Percentiles rank a stretch among this genome's conserved stretches.
These are phyloP conservation scores for Xylaria longipes DNA, from an alignment of 495 filamentous ascomycete species.

Conservation along the genomic window DNA sequence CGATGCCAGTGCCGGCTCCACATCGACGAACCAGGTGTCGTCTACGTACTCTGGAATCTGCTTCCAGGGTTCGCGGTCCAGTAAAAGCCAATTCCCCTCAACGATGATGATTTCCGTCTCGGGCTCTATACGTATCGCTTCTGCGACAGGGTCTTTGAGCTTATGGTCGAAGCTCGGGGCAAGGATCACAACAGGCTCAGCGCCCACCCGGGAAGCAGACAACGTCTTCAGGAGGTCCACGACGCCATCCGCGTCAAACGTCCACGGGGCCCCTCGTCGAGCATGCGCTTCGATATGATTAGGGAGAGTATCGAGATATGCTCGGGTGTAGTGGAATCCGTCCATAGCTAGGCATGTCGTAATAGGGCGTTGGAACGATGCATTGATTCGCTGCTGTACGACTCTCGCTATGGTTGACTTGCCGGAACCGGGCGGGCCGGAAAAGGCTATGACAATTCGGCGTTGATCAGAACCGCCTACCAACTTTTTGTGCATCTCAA, in stretches of 20 bases:
- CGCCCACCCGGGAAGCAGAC: slow-evolving; percentile 13
- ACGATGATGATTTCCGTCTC: slow-evolving; percentile 45
- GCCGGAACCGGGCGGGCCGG: slow-evolving; percentile 51
- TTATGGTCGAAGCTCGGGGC: slow-evolving; percentile 51
- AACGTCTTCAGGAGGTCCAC: slow-evolving; percentile 41
- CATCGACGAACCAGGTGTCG: slow-evolving; percentile 46
- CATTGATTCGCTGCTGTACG: slow-evolving; percentile 41
- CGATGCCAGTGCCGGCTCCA: slow-evolving; percentile 42
- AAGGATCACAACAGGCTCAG: slow-evolving; percentile 26
- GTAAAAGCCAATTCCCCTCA: slow-evolving; percentile 46
- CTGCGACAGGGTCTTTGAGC: slow-evolving; percentile 48
- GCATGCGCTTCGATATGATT: slow-evolving; percentile 46
- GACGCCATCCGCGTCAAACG: slow-evolving; percentile 47
- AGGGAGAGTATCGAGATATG: slow-evolving; percentile 45
- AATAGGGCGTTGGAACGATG: slow-evolving; percentile 16
- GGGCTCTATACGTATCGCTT: slow-evolving; percentile 43
- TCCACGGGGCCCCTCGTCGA: slow-evolving; percentile 52
- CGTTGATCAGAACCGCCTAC: slow-evolving; percentile 2
- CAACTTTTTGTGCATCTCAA: slow-evolving; percentile 9
- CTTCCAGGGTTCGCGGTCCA: slow-evolving; percentile 34
- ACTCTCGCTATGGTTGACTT: slow-evolving; percentile 52
- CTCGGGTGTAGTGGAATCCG: slow-evolving; percentile 47
- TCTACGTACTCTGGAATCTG: slow-evolving; percentile 28
- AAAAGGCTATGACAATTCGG: slow-evolving; percentile 45
- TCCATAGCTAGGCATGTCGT: slow-evolving; percentile 46